Conservation (phyloP, 345 rosid species). For the Lepidium africanum region DNA sequence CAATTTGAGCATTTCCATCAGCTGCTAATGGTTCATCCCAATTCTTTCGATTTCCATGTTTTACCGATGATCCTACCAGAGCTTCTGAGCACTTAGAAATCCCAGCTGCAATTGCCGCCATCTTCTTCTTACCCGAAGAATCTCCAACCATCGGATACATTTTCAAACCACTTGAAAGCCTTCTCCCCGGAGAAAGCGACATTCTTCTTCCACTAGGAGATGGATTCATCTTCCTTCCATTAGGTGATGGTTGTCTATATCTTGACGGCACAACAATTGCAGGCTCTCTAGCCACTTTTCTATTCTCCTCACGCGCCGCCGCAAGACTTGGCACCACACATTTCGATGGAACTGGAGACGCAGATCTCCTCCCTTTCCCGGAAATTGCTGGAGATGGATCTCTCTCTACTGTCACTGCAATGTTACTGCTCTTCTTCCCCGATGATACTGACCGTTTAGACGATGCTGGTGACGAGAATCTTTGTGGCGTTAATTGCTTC, state of each 20-base stretch:
- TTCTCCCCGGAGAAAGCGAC: constrained; percentile 76
- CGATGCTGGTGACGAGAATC: constrained; percentile 78
- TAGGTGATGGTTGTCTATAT: constrained; percentile 89
- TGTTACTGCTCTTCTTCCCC: constrained; percentile 36
- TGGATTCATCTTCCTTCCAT: constrained; percentile 56
- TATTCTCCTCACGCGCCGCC: constrained; percentile 70
- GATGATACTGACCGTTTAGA: constrained; percentile 51
- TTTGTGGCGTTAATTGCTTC: constrained; percentile 42
- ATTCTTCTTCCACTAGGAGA: constrained; percentile 62
- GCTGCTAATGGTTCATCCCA: constrained; percentile 53
- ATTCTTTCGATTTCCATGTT: constrained; percentile 39
- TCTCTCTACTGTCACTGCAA: constrained; percentile 34
- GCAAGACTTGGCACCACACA: constrained; percentile 82
- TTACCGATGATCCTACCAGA: constrained; percentile 45
- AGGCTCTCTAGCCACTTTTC: constrained; percentile 61
- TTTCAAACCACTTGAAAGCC: constrained; percentile 66
- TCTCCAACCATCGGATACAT: constrained; percentile 63
- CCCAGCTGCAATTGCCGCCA: constrained; percentile 52
- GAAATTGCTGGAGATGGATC: constrained; percentile 62
- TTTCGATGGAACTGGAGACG: constrained; percentile 86
- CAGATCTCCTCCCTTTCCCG: constrained; percentile 70
- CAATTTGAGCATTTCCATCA: constrained; percentile 29
- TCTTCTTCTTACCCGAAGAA: constrained; percentile 75
- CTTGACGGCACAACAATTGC: constrained; percentile 89
- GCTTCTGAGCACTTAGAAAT: constrained; percentile 70